Conservation (phyloP, 208 protist species). For the Herpetomonas samuelpessoai region DNA sequence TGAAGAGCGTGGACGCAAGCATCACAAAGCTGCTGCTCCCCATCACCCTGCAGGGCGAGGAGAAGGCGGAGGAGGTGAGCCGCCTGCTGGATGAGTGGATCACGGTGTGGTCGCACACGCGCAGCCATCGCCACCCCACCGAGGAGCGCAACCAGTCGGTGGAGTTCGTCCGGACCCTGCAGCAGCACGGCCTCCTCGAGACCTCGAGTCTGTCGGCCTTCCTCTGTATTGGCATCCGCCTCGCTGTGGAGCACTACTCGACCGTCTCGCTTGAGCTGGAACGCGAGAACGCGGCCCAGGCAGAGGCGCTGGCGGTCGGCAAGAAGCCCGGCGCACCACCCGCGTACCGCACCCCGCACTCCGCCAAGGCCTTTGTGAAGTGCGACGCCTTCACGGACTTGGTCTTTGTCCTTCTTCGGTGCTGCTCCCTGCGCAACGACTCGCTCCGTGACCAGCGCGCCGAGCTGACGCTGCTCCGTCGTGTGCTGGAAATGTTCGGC, state of each 20-base stretch:
- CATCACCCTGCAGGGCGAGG: slow-evolving; percentile 27
- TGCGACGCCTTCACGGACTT: slow-evolving; percentile 95
- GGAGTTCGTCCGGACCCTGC: slow-evolving; percentile 77
- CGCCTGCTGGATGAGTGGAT: slow-evolving; percentile 87
- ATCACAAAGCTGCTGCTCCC: slow-evolving; percentile 56
- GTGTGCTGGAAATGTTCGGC: slow-evolving; percentile 69
- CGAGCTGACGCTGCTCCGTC: slow-evolving; percentile 68
- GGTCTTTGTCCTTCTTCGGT: slow-evolving; percentile 80
- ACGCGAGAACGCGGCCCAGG: slow-evolving; percentile 33
- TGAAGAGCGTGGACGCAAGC: slow-evolving; percentile 36
- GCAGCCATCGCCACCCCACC: slow-evolving; percentile 28
- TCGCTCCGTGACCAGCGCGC: slow-evolving; percentile 42
- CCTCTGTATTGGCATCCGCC: slow-evolving; percentile 75
- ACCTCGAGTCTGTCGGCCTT: slow-evolving; percentile 75
- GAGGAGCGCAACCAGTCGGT: slow-evolving; percentile 53
- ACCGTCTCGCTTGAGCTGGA: slow-evolving; percentile 72
- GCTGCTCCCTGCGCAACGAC: slow-evolving; percentile 73
- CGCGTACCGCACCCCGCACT: slow-evolving; percentile 64
- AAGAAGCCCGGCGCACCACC: slow-evolving; percentile 65
- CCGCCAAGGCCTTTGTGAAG: slow-evolving; percentile 49
- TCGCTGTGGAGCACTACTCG: slow-evolving; percentile 91
- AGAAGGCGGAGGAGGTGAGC: slow-evolving; percentile 53
- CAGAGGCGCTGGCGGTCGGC: slow-evolving; percentile 15
- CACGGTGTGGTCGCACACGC: slow-evolving; percentile 29
- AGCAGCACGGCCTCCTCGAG: slow-evolving; percentile 82